Evolutionary conservation across 148 eudicot genomes (phyloP), one percentile per base, ranked within the genome.

Genomic region (Nepenthes gracilis): DNA sequence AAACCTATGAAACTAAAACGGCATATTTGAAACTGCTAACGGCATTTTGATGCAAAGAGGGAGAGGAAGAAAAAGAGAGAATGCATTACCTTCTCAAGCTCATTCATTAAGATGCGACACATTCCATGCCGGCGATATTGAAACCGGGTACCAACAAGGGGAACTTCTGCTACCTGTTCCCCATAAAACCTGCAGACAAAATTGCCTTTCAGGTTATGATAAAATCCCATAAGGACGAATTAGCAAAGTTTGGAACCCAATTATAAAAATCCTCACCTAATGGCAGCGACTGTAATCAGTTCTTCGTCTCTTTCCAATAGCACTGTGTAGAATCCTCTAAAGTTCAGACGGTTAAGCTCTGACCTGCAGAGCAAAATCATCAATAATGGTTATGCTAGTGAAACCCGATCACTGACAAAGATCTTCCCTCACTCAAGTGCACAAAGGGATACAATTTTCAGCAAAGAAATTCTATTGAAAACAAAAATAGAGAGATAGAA

Each of bases 131-230:
- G 82, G 34, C 99, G 97, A 77, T 84, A 85, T 62, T 78, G 74
- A 77, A 82, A 83, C 54, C 95, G 77, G 36, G 99, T 94, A 38
- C 83, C 97, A 67, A 94, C 78, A 53, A 94, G 86, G 10, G 99
- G 99, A 48, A 94, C 70, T 77, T 94, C 99, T 35, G 97, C 97
- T 57, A 86, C 92, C 75, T 73, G 80, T 54, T 72, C 76, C 34
- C 97, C 97, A 70, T 82, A 72, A 50, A 94, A 72, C 79, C 97
- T 88, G 55, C 35, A 72, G 60, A 37, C 0, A 61, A 43, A n/a
- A 54, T 9, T 33, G 50, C 50, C 64, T 15, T 62, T 78, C 49
- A 75, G 53, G 3, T 49, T 11, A 49, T 49, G 53, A 49, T 49
- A 49, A 49, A 63, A 52, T 54, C 62, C 5, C 36, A 61, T 14